Evolutionary conservation across 108 stramenopile genomes (phyloP), one percentile per base, ranked within the genome.

Genomic region (Bacterosira constricta): DNA sequence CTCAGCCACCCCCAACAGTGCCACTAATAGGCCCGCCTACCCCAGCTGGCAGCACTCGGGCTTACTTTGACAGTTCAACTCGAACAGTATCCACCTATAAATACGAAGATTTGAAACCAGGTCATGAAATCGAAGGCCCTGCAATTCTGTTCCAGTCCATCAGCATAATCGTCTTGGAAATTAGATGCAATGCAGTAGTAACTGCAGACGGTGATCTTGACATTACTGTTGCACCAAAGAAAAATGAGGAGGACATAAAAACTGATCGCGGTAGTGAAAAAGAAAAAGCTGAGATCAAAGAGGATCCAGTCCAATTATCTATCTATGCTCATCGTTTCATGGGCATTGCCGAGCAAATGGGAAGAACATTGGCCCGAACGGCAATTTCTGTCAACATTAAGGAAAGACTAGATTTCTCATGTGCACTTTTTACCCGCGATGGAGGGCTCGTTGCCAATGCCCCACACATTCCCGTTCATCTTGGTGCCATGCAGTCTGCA

Each of bases 321-420:
- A 89, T 98, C 38, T 97, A 90, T 79, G 86, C 92, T 4, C 96
- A 97, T 71, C 90, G 96, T 20, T 99, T 99, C 86, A 99, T 99
- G 99, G 95, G 97, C 18, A 98, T 99, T 73, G 99, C 99, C 7
- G 99, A 99, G 75, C 97, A 98, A 84, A 98, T 98, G 97, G 99
- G 99, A 20, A 85, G 96, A 37, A 98, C 97, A 18, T 79, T 99
- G 29, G 95, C 96, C 61, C 84, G 99, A 31, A 98, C 94, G 4
- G 90, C 96, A 1, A 92, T 92, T 63, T 94, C 92, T 44, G 99
- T 99, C 39, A 99, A 99, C 71, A 98, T 99, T 85, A 99, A 99
- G 83, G 99, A 99, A 75, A 83, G 99, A 18, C 86, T 99, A 7
- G 99, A 99, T 68, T 99, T 99, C 75, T 90, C 88, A 13, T 99